These are phyloP conservation scores for Capronia americana DNA, from an alignment of 2,329 filamentous ascomycete species.

Conservation along the genomic window DNA sequence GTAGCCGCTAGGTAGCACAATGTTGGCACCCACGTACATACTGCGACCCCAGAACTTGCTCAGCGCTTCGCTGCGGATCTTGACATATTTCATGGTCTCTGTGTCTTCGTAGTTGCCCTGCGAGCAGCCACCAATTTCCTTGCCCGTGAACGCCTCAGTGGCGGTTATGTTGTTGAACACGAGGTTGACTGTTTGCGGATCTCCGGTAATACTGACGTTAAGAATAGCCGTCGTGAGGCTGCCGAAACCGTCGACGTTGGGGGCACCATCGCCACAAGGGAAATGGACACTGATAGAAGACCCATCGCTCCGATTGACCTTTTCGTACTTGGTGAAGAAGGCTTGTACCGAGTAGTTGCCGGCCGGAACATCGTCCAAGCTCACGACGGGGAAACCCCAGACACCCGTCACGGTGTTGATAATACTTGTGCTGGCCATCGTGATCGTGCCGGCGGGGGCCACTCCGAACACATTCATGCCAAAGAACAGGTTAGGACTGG, in stretches of 20 bases:
- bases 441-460: slow-evolving; percentile 2
- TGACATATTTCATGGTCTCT: slow-evolving; percentile 24
- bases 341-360: slow-evolving; percentile 31
- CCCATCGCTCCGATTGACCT: slow-evolving; percentile 23
- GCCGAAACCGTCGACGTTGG: slow-evolving; percentile 20
- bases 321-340: slow-evolving; percentile 27
- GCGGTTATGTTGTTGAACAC: slow-evolving; percentile 24
- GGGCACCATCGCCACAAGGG: slow-evolving; percentile 27
- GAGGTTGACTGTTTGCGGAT: slow-evolving; percentile 21
- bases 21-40: slow-evolving; percentile 30
- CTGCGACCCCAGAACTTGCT: slow-evolving; percentile 29
- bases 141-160: slow-evolving; percentile 15
- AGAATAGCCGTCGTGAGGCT: slow-evolving; percentile 21
- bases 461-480: slow-evolving; percentile 25
- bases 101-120: slow-evolving; percentile 30
- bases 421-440: slow-evolving; percentile 20
- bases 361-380: slow-evolving; percentile 21
- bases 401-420: slow-evolving; percentile 11
- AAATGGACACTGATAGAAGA: slow-evolving; percentile 25
- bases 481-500: slow-evolving; percentile 27
- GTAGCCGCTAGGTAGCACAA: slow-evolving; percentile 23
- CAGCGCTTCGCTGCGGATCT: slow-evolving; percentile 29
- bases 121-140: slow-evolving; percentile 25
- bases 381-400: slow-evolving; percentile 25
- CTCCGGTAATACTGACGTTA: slow-evolving; percentile 14